Evolutionary conservation across 768 basidiomycete genomes (phyloP), one percentile per base, ranked within the genome.

Genomic region (Podaxis sp.): DNA sequence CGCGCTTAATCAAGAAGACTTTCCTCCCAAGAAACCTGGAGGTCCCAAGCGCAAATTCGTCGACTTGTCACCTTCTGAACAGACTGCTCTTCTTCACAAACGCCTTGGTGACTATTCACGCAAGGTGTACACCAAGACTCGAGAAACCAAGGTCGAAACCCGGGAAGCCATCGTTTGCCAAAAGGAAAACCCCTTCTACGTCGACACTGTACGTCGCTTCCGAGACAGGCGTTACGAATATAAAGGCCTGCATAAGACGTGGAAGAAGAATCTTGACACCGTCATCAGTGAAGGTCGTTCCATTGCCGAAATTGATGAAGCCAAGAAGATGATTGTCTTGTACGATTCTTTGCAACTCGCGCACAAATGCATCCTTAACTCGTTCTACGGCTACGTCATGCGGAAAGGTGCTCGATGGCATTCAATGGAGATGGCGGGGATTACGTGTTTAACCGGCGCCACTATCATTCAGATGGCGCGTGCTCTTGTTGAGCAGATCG

Each of bases 361-460:
- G 3, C 97, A 99, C 84, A 99, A 99, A 79, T 98, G 96, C 72
- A 99, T 99, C 72, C 86, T 99, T 67, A 99, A 99, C 80, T 99
- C 97, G 2, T 99, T 99, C 82, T 99, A 99, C 72, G 97, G 97
- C 39, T 99, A 99, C 69, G 96, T 99, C 73, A 99, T 99, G 97
- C 88, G 97, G 44, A 99, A 99, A 73, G 97, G 97, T 57, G 97
- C 97, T 17, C 82, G 97, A 33, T 99, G 97, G 97, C 96, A 98
- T 74, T 99, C 96, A 30, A 98, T 99, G 97, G 97, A 99, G 79
- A 99, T 99, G 97, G 97, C 97, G 0, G 97, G 97, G 6, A 98
- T 99, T 65, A 99, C 97, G 11, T 99, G 97, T 77, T 80, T 99
- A 57, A 99, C 97, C 0, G 97, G 97, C 44, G 95, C 97, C 19